Evolutionary conservation across 108 stramenopile species (phyloP).

Genomic region (Cyclotella sp.): DNA sequence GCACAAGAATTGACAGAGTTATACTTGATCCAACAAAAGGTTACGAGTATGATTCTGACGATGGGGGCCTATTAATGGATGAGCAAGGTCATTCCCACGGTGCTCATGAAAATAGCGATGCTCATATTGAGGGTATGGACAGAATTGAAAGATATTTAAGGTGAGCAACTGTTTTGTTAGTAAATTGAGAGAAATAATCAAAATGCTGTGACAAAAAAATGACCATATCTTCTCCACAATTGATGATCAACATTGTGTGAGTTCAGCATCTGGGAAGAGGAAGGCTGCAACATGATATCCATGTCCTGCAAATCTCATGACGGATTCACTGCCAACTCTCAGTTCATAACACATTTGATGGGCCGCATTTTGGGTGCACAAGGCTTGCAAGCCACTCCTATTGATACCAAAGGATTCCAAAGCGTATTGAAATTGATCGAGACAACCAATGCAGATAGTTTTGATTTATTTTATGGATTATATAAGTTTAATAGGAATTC

Average conservation of each 20-base stretch:
- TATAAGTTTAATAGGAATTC: conserved; percentile 93
- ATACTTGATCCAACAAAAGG: conserved; percentile 34
- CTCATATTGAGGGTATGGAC: conserved; percentile 71
- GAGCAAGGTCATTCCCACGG: conserved; percentile 47
- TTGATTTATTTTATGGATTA: conserved; percentile 97
- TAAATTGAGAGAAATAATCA: no score
- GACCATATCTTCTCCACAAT: background rate
- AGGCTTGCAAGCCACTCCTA: conserved; percentile 73
- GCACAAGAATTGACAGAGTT: conserved; percentile 78
- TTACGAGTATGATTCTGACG: conserved; percentile 27
- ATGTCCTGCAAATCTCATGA: conserved; percentile 96
- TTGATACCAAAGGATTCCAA: conserved; percentile 98
- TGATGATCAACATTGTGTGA: background rate
- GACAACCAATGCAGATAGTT: conserved; percentile 94
- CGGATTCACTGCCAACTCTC: conserved; percentile 95
- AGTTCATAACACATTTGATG: conserved; percentile 99
- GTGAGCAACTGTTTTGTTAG: conserved; percentile 18
- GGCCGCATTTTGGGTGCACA: conserved; percentile 96
- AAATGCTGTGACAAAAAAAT: no score
- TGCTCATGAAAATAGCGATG: conserved; percentile 74
- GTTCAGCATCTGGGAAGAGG: conserved; percentile 93
- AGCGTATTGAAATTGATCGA: conserved; percentile 92
- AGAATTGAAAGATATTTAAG: conserved; percentile 91
- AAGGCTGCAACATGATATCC: conserved; percentile 98
- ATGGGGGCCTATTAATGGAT: conserved; percentile 21